Conservation (phyloP, 2,329 filamentous ascomycete species). For the Penicillium sp. region DNA sequence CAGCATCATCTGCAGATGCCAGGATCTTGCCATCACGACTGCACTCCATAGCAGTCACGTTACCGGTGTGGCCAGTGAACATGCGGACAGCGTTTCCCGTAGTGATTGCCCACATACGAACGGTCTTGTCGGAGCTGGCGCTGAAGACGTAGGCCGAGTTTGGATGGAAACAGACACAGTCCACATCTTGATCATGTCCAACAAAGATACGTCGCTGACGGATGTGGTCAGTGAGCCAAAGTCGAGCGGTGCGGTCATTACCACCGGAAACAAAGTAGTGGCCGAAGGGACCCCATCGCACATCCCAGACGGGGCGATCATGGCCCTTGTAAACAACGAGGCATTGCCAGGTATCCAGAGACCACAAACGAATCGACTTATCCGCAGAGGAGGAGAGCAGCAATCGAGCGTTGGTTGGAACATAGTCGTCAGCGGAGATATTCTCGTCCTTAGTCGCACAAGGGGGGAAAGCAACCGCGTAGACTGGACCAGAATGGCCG, state of each 20-base stretch:
- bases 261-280: constrained; percentile 91
- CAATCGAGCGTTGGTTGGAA: constrained; percentile 67
- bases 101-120: constrained; percentile 95
- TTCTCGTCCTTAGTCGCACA: constrained; percentile 55
- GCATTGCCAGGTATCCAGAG: constrained; percentile 86
- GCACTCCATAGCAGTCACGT: constrained; percentile 81
- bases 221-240: constrained; percentile 93
- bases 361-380: constrained; percentile 88
- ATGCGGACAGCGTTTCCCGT: constrained; percentile 86
- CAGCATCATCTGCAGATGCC: constrained; percentile 85
- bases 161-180: constrained; percentile 88
- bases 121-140: constrained; percentile 86
- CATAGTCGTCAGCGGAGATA: constrained; percentile 39
- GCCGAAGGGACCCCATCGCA: constrained; percentile 87
- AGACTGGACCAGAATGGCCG: constrained; percentile 88
- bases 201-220: constrained; percentile 85
- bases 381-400: constrained; percentile 87
- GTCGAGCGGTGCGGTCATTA: constrained; percentile 83
- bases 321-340: constrained; percentile 94
- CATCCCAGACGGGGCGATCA: constrained; percentile 82
- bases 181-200: constrained; percentile 92
- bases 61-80: constrained; percentile 88
- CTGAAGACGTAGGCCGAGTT: constrained; percentile 95
- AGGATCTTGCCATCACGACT: constrained; percentile 85
- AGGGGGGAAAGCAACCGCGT: constrained; percentile 85